Conservation (phyloP, 2,329 filamentous ascomycete genomes). For the Lasiodiplodia sp. region DNA sequence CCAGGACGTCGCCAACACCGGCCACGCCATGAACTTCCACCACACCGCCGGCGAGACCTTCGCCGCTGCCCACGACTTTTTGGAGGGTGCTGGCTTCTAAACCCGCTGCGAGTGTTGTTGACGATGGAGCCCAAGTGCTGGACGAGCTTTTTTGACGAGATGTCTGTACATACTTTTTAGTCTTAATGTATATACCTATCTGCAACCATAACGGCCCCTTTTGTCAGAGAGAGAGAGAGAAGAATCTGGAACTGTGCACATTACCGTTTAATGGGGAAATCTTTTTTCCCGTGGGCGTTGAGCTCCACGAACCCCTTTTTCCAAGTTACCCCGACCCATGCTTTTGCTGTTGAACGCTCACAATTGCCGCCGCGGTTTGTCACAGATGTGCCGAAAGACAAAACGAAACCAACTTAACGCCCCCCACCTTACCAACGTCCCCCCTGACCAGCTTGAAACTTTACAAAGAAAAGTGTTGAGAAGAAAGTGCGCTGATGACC, state of each 20-base stretch:
- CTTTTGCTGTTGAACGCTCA: not conserved
- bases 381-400: not conserved
- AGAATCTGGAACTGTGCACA: not conserved
- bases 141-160: no score
- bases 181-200: not conserved
- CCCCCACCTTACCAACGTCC: not conserved
- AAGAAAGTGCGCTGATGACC: not conserved
- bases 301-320: not conserved
- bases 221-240: not conserved
- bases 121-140: no score
- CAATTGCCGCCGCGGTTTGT: not conserved
- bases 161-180: not conserved
- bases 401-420: not conserved
- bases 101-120: no score
- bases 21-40: constrained; percentile 18
- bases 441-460: not conserved
- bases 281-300: not conserved
- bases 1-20: constrained; percentile 1
- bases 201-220: not conserved
- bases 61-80: constrained; percentile 8
- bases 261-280: not conserved
- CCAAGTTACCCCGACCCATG: not conserved
- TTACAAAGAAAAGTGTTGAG: not conserved
- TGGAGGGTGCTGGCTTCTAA: constrained; percentile 10
- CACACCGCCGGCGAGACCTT: constrained; percentile 9